These are phyloP conservation scores for Biscogniauxia sp. DNA, from an alignment of 2,329 filamentous ascomycete genomes.

Conservation along the genomic window DNA sequence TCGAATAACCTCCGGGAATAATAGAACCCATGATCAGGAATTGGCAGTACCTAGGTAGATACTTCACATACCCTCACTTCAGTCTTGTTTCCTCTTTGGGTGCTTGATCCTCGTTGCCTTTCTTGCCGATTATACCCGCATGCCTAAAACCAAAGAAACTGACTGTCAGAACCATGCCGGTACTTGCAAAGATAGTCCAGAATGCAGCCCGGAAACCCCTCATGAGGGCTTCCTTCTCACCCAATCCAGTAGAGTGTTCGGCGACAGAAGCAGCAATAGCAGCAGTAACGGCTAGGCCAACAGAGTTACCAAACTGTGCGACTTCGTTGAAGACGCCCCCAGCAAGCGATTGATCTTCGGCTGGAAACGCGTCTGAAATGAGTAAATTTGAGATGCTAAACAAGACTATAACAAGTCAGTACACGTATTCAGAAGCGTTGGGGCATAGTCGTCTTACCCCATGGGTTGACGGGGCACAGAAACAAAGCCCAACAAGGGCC, in stretches of 20 bases:
- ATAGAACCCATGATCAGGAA: background rate
- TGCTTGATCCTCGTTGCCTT: conserved; percentile 26
- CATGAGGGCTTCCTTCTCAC: conserved; percentile 37
- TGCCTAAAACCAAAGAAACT: conserved; percentile 43
- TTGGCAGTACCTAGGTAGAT: background rate
- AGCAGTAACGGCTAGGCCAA: conserved; percentile 51
- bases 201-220: conserved; percentile 51
- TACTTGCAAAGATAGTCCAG: conserved; percentile 50
- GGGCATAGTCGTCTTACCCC: conserved; percentile 30
- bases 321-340: conserved; percentile 61
- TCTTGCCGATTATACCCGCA: conserved; percentile 49
- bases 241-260: conserved; percentile 31
- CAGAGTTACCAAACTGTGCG: conserved; percentile 53
- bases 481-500: conserved; percentile 43
- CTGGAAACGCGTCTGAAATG: conserved; percentile 53
- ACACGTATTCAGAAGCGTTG: background rate
- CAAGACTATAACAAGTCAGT: conserved; percentile 36
- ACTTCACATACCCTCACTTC: background rate
- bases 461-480: conserved; percentile 42
- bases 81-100: background rate
- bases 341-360: conserved; percentile 54
- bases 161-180: conserved; percentile 38
- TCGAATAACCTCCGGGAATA: background rate
- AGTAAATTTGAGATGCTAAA: conserved; percentile 56
- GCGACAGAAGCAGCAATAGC: conserved; percentile 47